Evolutionary conservation across 2,329 filamentous ascomycete genomes (phyloP).

Genomic region (Tolypocladium cylindrosporum): DNA sequence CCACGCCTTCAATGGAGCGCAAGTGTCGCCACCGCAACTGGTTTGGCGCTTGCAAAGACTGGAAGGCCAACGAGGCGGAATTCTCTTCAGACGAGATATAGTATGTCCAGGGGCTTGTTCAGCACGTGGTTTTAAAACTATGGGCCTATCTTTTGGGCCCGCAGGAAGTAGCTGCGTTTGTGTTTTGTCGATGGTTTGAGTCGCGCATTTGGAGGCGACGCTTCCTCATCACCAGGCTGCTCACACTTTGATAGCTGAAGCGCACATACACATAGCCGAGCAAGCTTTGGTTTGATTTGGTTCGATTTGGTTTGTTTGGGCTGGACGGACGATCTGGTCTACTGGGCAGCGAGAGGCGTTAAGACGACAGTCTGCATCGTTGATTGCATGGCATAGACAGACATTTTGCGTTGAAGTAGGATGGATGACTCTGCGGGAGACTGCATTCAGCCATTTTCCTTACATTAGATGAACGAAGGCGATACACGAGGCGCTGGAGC

Average conservation of each 20-base stretch:
- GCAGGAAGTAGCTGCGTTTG: neutral
- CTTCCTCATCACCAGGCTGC: neutral
- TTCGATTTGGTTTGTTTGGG: neutral
- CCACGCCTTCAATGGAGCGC: slow-evolving; percentile 13
- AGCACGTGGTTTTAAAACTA: neutral
- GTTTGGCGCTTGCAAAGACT: slow-evolving; percentile 31
- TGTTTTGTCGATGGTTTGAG: neutral
- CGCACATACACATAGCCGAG: neutral
- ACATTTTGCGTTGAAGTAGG: neutral
- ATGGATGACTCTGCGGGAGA: neutral
- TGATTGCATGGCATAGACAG: neutral
- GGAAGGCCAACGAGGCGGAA: slow-evolving; percentile 15
- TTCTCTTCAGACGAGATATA: slow-evolving; percentile 23
- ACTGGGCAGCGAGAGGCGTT: neutral
- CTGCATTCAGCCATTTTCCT: neutral
- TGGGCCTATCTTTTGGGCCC: neutral
- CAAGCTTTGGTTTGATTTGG: neutral
- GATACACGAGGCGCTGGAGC: neutral
- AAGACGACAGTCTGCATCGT: neutral
- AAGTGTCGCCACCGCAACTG: slow-evolving; percentile 27
- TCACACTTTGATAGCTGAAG: neutral
- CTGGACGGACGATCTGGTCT: neutral
- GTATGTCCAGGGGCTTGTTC: neutral
- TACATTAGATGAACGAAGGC: neutral
- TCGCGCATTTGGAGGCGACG: neutral